Evolutionary conservation across 2,329 filamentous ascomycete genomes (phyloP).

Genomic region (Aurifilum marmelostoma): DNA sequence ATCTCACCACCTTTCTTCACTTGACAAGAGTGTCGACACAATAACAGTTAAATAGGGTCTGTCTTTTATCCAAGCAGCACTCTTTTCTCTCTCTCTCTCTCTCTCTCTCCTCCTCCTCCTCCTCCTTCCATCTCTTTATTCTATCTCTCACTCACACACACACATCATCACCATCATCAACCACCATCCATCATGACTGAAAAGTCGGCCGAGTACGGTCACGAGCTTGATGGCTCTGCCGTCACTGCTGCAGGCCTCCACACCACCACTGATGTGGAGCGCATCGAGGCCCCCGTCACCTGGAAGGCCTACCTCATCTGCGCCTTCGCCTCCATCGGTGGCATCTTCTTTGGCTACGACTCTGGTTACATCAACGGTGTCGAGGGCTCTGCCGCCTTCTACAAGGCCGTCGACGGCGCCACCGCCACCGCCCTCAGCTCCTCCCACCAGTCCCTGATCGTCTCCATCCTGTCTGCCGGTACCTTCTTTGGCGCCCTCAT

Average conservation of each 20-base stretch:
- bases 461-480: conserved; percentile 75
- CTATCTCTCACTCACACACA: too few species aligned
- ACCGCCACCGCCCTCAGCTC: conserved; percentile 41
- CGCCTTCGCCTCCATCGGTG: conserved; percentile 71
- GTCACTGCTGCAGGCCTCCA: conserved; percentile 39
- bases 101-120: neutral
- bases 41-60: neutral
- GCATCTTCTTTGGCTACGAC: conserved; percentile 80
- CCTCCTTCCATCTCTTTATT: neutral
- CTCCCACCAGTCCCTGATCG: conserved; percentile 60
- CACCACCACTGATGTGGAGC: conserved; percentile 55
- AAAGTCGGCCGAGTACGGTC: conserved; percentile 12
- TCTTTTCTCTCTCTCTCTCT: neutral
- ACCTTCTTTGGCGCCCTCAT: conserved; percentile 81
- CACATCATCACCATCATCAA: neutral
- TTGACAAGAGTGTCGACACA: neutral
- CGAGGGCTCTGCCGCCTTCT: conserved; percentile 56
- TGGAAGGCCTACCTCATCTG: conserved; percentile 71
- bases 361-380: conserved; percentile 76
- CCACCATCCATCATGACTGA: conserved; percentile 16
- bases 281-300: conserved; percentile 70
- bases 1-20: neutral
- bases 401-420: conserved; percentile 51
- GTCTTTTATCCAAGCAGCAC: neutral
- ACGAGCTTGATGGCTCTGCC: conserved; percentile 11